Percentiles rank a stretch among this genome's conserved stretches.
Evolutionary conservation across 1,139 yeast genomes (phyloP).

Genomic region (Casaregolazyma suthepensis): DNA sequence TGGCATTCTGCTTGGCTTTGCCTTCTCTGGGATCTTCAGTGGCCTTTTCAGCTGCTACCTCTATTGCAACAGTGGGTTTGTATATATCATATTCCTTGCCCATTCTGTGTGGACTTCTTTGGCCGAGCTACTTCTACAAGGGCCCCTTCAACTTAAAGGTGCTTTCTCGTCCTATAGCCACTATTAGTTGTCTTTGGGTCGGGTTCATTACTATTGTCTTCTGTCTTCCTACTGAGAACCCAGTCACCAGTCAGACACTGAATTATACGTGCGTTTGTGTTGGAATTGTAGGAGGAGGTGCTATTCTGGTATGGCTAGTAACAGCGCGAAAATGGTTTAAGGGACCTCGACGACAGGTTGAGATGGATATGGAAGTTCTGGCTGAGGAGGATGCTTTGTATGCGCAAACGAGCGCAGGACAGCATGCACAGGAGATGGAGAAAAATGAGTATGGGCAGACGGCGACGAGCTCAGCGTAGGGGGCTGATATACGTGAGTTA

Average conservation of each 20-base stretch:
- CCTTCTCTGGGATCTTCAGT: conserved; percentile 61
- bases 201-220: conserved; percentile 58
- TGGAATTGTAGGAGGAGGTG: conserved; percentile 26
- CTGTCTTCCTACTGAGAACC: conserved; percentile 55
- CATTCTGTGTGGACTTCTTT: conserved; percentile 47
- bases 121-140: conserved; percentile 47
- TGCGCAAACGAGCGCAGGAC: conserved; percentile 7
- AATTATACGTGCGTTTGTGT: conserved; percentile 68
- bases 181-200: conserved; percentile 35
- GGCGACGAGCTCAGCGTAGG: neutral
- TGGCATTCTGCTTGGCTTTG: conserved; percentile 50
- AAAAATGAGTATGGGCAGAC: neutral
- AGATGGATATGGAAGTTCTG: conserved; percentile 6
- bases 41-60: conserved; percentile 67
- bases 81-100: conserved; percentile 65
- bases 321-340: conserved; percentile 23
- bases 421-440: conserved; percentile 2
- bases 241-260: conserved; percentile 58
- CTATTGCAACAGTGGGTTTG: conserved; percentile 69
- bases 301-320: conserved; percentile 23
- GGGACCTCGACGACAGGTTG: conserved; percentile 18
- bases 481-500: too few species aligned
- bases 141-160: conserved; percentile 69
- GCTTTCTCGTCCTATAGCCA: conserved; percentile 41
- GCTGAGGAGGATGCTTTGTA: conserved; percentile 7